Conservation (phyloP, 148 eudicot species). For the Pouteria glomerata region DNA sequence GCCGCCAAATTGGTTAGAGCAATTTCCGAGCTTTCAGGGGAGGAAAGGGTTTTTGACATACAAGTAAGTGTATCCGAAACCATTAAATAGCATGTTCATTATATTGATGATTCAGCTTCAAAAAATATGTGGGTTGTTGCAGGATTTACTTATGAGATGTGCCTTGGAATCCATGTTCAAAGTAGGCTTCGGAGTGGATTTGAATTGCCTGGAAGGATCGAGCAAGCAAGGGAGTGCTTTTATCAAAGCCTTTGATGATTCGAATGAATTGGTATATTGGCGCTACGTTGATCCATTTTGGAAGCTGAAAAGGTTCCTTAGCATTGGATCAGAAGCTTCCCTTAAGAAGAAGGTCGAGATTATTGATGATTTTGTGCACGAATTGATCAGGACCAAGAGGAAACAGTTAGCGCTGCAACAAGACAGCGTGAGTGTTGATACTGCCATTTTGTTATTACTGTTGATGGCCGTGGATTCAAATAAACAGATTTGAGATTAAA, state of each 20-base stretch:
- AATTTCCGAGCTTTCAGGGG: slow-evolving; percentile 19
- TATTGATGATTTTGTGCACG: slow-evolving; percentile 48
- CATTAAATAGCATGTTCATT: background rate
- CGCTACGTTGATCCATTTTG: slow-evolving; percentile 61
- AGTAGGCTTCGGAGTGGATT: slow-evolving; percentile 81
- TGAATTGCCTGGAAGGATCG: slow-evolving; percentile 65
- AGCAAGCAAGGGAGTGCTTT: slow-evolving; percentile 43
- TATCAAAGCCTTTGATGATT: slow-evolving; percentile 76
- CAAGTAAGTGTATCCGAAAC: slow-evolving; percentile 47
- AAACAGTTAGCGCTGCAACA: slow-evolving; percentile 27
- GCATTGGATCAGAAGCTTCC: slow-evolving; percentile 56
- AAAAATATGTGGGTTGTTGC: slow-evolving; percentile 14
- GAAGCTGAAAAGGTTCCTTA: slow-evolving; percentile 54
- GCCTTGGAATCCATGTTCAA: slow-evolving; percentile 66
- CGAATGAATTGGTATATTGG: slow-evolving; percentile 44
- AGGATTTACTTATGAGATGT: slow-evolving; percentile 70
- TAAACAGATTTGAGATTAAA: no score
- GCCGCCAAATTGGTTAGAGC: slow-evolving; percentile 44
- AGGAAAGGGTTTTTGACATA: slow-evolving; percentile 38
- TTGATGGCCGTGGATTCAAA: no score
- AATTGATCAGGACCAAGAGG: slow-evolving; percentile 46
- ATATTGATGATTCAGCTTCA: background rate
- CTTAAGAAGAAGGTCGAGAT: slow-evolving; percentile 47
- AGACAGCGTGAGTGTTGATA: slow-evolving; percentile 20
- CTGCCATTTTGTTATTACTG: background rate